Evolutionary conservation across 2,329 filamentous ascomycete species (phyloP).

Genomic region (Fusarium armeniacum): DNA sequence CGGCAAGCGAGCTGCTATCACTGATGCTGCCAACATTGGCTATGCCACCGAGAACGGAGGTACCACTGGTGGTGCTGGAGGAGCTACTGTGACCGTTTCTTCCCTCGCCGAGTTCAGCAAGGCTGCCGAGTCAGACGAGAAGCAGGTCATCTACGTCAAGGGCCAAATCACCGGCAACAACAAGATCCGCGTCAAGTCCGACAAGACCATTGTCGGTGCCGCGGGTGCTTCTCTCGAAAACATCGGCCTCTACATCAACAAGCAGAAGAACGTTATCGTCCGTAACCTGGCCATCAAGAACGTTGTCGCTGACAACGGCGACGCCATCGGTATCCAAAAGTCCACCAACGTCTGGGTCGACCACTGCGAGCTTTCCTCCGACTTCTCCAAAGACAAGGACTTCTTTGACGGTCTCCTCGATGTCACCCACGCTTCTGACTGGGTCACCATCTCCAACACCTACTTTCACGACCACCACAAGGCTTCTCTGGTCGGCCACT

Average conservation of each 20-base stretch:
- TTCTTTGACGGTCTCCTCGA: conserved; percentile 78
- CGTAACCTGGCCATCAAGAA: conserved; percentile 72
- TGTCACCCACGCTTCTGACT: conserved; percentile 73
- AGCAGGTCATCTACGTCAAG: conserved; percentile 59
- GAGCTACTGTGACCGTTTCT: conserved; percentile 61
- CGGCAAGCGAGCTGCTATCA: conserved; percentile 55
- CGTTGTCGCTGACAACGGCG: conserved; percentile 67
- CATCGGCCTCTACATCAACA: conserved; percentile 67
- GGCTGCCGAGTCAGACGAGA: conserved; percentile 61
- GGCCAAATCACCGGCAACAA: conserved; percentile 58
- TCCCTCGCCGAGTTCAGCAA: conserved; percentile 61
- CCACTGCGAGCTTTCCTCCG: conserved; percentile 74
- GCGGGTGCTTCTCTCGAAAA: conserved; percentile 58
- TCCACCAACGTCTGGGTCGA: conserved; percentile 76
- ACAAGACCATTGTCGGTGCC: conserved; percentile 63
- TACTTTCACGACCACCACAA: conserved; percentile 64
- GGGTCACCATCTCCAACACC: conserved; percentile 63
- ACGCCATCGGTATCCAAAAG: conserved; percentile 70
- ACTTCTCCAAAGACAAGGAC: conserved; percentile 73
- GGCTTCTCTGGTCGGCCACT: conserved; percentile 71
- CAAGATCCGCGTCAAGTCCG: conserved; percentile 59
- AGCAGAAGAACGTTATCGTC: conserved; percentile 70
- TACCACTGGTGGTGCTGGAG: conserved; percentile 66
- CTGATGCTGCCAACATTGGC: conserved; percentile 55
- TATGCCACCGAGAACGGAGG: conserved; percentile 56